Evolutionary conservation across 352 stramenopile species (phyloP), one percentile per base, ranked within the genome.

Genomic region (Globisporangium nagaii): DNA sequence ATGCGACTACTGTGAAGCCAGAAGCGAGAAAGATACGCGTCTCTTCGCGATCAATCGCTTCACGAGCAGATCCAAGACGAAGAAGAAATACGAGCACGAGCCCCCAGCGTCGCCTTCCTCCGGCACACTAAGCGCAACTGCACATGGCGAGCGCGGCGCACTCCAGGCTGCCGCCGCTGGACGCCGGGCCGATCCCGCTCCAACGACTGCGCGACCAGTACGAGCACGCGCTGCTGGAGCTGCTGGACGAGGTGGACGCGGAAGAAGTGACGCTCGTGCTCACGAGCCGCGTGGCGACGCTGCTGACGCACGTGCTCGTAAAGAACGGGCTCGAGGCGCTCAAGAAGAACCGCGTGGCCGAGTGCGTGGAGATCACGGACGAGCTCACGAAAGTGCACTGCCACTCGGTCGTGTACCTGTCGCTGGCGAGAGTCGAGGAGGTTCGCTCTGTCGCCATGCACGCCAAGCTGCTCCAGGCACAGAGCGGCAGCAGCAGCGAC

Each of bases 291-390:
- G 44, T 89, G 24, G 73, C 71, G 25, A 67, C 72, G 52, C 62
- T 89, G 43, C 63, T 89, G 31, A 78, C 75, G 25, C 75, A 88
- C 48, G 68, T 89, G 37, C 79, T 86, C 30, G 63, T 79, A 4
- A 43, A 24, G 13, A 52, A 71, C 34, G 79, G 75, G 11, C 58
- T 79, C 2, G 56, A 65, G 2, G 48, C 81, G 3, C 62, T 79
- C 32, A 70, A 71, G 49, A 53, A 37, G 17, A 47, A 61, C 45
- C 53, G 66, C 42, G 63, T 83, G 12, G 59, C 68, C 20, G 73
- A 85, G 56, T 87, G 75, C 63, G 50, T 86, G 22, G 78, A 82
- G 58, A 73, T 87, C 44, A 51, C 61, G 10, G 73, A 84, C 35
- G 75, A 86, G 28, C 36, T 72, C 22, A 58, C 61, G 34, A 70